Evolutionary conservation across 208 protist species (phyloP).

Genomic region (Trypanosoma avium): DNA sequence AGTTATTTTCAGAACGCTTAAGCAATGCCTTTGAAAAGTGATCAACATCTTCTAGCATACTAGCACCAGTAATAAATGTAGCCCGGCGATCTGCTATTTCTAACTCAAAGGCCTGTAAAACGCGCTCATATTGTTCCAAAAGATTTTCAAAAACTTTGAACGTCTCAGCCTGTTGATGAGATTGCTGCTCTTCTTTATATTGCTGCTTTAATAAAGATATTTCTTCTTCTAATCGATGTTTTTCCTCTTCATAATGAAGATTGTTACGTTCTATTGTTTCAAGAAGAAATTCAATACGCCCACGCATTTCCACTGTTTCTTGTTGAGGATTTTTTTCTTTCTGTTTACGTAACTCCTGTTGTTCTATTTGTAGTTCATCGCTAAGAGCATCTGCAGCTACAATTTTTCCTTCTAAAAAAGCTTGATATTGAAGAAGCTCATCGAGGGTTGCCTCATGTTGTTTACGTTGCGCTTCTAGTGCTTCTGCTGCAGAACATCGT

Average conservation of each 20-base stretch:
- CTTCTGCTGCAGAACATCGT: constrained; percentile 20
- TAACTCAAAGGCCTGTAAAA: constrained; percentile 32
- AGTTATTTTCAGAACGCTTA: constrained; percentile 31
- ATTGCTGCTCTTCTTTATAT: constrained; percentile 1
- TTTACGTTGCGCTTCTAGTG: constrained; percentile 10
- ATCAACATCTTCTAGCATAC: constrained; percentile 39
- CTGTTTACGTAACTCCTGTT: background rate
- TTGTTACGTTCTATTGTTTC: background rate
- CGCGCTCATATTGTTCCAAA: constrained; percentile 30
- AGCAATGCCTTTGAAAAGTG: constrained; percentile 36
- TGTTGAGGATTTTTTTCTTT: background rate
- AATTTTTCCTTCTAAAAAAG: constrained; percentile 21
- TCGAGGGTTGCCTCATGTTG: constrained; percentile 20
- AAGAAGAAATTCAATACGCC: background rate
- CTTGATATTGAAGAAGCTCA: constrained; percentile 23
- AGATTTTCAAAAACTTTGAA: constrained; percentile 24
- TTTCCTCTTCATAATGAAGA: background rate
- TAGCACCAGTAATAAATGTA: constrained; percentile 33
- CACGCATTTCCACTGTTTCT: background rate
- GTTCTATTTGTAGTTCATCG: background rate
- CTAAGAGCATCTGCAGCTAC: background rate
- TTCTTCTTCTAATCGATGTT: background rate
- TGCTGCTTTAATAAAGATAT: background rate
- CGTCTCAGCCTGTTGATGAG: background rate
- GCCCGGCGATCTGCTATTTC: constrained; percentile 29